These are phyloP conservation scores for Hortaea sp. DNA, from an alignment of 2,329 filamentous ascomycete genomes.

Conservation along the genomic window DNA sequence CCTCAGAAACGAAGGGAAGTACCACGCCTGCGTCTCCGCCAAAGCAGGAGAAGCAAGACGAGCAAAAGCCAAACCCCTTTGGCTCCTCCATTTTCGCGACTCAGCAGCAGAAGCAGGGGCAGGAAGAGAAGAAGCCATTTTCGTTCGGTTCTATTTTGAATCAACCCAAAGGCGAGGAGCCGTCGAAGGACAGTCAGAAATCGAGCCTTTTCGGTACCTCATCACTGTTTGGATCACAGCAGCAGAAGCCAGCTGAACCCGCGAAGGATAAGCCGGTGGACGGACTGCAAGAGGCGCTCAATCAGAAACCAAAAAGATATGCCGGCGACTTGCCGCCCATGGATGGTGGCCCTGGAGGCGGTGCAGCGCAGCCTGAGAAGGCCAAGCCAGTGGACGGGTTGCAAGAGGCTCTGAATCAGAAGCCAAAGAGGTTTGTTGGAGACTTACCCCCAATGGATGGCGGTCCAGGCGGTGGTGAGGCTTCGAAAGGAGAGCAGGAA, in stretches of 20 bases:
- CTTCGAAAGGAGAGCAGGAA: constrained; percentile 7
- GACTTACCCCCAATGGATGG: constrained; percentile 10
- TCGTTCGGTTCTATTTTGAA: too few species aligned
- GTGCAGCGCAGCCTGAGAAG: constrained; percentile 16
- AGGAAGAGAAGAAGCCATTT: constrained; percentile 1
- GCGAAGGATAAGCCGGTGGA: too few species aligned
- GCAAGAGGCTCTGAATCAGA: constrained; percentile 12
- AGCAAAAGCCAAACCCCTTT: too few species aligned
- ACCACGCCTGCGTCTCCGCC: constrained; percentile 22
- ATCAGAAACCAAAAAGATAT: constrained; percentile 8
- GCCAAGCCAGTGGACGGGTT: background rate
- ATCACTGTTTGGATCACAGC: too few species aligned
- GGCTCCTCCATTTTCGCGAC: too few species aligned
- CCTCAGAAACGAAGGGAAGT: constrained; percentile 12
- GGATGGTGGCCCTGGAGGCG: constrained; percentile 3
- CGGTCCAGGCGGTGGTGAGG: constrained; percentile 17
- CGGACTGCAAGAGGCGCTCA: constrained; percentile 11
- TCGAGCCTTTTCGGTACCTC: too few species aligned
- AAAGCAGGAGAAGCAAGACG: constrained; percentile 14
- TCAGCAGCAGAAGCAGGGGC: too few species aligned
- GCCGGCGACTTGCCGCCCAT: constrained; percentile 10
- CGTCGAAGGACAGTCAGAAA: background rate
- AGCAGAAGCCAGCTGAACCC: constrained; percentile 5
- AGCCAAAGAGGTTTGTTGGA: constrained; percentile 8
- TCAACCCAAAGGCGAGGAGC: background rate